Evolutionary conservation across 2,329 filamentous ascomycete genomes (phyloP), one percentile per base, ranked within the genome.

Genomic region (Drechslerella coelobrocha): DNA sequence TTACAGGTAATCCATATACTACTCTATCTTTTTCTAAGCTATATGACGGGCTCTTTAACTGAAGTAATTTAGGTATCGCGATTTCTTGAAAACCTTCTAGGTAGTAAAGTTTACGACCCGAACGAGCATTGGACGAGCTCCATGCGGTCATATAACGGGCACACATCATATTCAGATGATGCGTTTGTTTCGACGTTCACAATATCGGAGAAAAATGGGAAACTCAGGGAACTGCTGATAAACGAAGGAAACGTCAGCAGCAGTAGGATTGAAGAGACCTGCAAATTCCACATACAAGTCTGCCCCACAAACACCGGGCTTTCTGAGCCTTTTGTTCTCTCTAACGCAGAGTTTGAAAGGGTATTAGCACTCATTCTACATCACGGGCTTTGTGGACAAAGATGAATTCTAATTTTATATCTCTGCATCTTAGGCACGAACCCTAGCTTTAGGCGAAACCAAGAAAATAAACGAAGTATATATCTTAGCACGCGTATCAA

Each of bases 231-330:
- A 2, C 19, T 45, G 9, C n/a, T 45, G 3, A 45, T 45, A 6
- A 45, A 14, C 2, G 10, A 45, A 23, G 41, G 41, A 2, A 21
- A 45, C 3, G 17, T 45, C 2, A 8, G 21, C 19, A 17, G 17
- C 8, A 45, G 41, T 17, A 45, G 4, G 14, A 6, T 45, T n/a
- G 17, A 19, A 9, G 19, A 45, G 5, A 45, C 41, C 10, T 45
- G 41, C 19, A 45, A n/a, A 19, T 45, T 45, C 41, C 41, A 45
- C 17, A 45, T 45, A 6, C 41, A 45, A 45, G 41, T 45, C 8
- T 45, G 41, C 21, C 10, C 41, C 2, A 45, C 41, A 19, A 45
- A 45, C 10, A 45, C 41, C 3, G 10, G 41, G 4, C 2, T 17
- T 19, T 23, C 10, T 14, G 41, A 45, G 9, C 41, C 41, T 3